Percentiles rank a stretch among this genome's conserved stretches.
Conservation (phyloP, 192 early-diverging fungal species). For the Thoreauomyces humboldtii region DNA sequence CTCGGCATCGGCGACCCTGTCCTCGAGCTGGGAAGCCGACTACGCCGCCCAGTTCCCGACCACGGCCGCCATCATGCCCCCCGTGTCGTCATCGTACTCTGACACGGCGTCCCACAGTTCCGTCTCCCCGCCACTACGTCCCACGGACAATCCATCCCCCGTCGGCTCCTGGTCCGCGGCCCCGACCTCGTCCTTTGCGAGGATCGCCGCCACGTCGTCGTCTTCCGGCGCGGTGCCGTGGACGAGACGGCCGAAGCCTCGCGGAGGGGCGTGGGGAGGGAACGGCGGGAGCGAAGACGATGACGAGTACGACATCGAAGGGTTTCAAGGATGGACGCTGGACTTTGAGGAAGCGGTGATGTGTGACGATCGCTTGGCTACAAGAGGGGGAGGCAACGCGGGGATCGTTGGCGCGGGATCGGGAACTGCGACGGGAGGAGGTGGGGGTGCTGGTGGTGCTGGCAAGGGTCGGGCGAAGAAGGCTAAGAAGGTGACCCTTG, state of each 20-base stretch:
- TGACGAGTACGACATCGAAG: conserved; percentile 19
- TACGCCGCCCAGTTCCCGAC: not conserved
- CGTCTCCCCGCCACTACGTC: not conserved
- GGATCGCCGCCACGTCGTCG: conserved; percentile 4
- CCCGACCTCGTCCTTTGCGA: conserved; percentile 8
- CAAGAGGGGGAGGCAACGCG: not conserved
- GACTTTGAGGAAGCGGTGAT: conserved; percentile 33
- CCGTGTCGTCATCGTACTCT: not conserved
- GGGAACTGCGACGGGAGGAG: not conserved
- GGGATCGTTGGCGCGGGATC: not conserved
- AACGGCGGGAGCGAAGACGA: conserved; percentile 6
- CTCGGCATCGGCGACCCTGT: too few relatives aligned
- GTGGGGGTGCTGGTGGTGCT: not conserved
- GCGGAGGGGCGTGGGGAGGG: not conserved
- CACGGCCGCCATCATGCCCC: not conserved
- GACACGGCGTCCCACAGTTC: not conserved
- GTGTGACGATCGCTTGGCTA: not conserved
- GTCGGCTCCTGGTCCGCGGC: not conserved
- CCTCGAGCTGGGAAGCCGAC: conserved; percentile 10
- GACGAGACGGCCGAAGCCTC: not conserved
- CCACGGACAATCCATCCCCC: not conserved
- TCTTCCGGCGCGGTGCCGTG: conserved; percentile 7
- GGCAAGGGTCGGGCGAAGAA: conserved; percentile 23
- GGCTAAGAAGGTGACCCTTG: conserved; percentile 30
- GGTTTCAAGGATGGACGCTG: conserved; percentile 32